Conservation (phyloP, 2,329 filamentous ascomycete species). For the Beauveria australis region DNA sequence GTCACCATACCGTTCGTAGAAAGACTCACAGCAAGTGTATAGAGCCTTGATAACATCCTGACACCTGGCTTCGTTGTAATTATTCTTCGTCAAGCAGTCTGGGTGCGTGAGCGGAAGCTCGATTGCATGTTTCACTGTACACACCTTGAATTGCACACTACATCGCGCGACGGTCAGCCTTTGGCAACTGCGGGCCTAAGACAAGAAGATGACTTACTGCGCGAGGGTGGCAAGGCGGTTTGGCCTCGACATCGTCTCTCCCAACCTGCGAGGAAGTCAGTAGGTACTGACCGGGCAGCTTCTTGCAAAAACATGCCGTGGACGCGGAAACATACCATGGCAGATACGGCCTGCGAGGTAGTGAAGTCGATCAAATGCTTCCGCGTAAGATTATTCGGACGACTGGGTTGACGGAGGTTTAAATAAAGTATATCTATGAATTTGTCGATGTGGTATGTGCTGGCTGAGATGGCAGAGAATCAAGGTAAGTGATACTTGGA, state of each 20-base stretch:
- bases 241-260: slow-evolving; percentile 62
- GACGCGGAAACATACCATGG: background rate
- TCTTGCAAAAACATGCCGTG: background rate
- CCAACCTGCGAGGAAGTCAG: slow-evolving; percentile 23
- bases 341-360: background rate
- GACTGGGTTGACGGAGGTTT: too few relatives aligned
- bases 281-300: background rate
- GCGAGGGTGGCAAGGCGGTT: slow-evolving; percentile 77
- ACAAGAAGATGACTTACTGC: slow-evolving; percentile 50
- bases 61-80: slow-evolving; percentile 81
- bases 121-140: background rate
- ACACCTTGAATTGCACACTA: slow-evolving; percentile 87
- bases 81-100: slow-evolving; percentile 81
- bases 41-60: slow-evolving; percentile 69
- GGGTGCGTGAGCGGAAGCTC: slow-evolving; percentile 4
- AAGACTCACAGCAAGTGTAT: slow-evolving; percentile 87
- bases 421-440: too few relatives aligned
- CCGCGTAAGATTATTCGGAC: too few relatives aligned
- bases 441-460: background rate
- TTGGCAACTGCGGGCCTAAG: background rate
- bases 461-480: background rate
- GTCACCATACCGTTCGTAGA: slow-evolving; percentile 75
- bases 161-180: slow-evolving; percentile 24
- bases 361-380: too few relatives aligned
- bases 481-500: background rate